Conservation (phyloP, 2,329 filamentous ascomycete genomes). For the Aspergillus fischeri region DNA sequence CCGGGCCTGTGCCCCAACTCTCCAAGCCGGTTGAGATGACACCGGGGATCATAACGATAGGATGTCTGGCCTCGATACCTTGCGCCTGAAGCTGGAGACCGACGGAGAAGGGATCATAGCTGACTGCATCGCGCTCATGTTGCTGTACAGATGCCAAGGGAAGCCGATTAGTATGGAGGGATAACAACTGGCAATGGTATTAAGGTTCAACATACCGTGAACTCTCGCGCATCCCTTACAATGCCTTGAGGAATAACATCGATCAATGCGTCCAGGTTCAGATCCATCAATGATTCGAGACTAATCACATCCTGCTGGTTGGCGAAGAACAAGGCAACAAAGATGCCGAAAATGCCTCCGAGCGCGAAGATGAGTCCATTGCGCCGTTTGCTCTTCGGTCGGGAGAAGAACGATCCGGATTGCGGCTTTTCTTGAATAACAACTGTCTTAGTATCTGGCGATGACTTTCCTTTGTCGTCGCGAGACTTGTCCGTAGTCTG, state of each 20-base stretch:
- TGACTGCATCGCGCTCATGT: slow-evolving; percentile 80
- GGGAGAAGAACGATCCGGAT: slow-evolving; percentile 29
- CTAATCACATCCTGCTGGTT: slow-evolving; percentile 86
- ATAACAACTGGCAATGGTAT: background rate
- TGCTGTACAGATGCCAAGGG: slow-evolving; percentile 46
- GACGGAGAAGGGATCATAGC: slow-evolving; percentile 90
- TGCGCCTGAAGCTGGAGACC: slow-evolving; percentile 77
- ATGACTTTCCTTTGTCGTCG: slow-evolving; percentile 12
- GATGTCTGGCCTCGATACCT: slow-evolving; percentile 76
- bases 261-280: slow-evolving; percentile 79
- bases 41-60: slow-evolving; percentile 94
- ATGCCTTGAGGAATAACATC: slow-evolving; percentile 86
- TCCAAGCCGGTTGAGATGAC: slow-evolving; percentile 97
- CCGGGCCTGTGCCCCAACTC: slow-evolving; percentile 87
- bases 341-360: slow-evolving; percentile 82
- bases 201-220: slow-evolving; percentile 60
- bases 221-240: slow-evolving; percentile 76
- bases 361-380: slow-evolving; percentile 80
- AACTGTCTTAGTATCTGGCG: slow-evolving; percentile 13
- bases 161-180: slow-evolving; percentile 4
- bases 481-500: slow-evolving; percentile 15
- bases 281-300: slow-evolving; percentile 64
- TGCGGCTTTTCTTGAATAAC: slow-evolving; percentile 4
- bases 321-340: slow-evolving; percentile 87
- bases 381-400: slow-evolving; percentile 61